Evolutionary conservation across 345 rosid genomes (phyloP).

Genomic region (Atalantia buxifolia): DNA sequence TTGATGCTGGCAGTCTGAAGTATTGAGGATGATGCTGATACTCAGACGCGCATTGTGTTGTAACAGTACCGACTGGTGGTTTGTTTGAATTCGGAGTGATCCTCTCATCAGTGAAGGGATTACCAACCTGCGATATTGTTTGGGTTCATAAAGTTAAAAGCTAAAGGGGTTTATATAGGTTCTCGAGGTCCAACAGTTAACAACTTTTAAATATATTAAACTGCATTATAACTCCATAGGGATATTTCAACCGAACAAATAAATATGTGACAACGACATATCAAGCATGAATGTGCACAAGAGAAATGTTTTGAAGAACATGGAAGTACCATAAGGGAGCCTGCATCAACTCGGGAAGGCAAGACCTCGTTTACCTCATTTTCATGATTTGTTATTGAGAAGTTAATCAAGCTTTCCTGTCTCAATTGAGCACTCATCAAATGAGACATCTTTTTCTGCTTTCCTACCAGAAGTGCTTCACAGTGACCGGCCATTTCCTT

Average conservation of each 20-base stretch:
- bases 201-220: neutral
- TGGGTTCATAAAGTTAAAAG: neutral
- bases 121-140: constrained; percentile 47
- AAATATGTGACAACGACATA: neutral
- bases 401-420: constrained; percentile 45
- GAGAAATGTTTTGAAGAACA: neutral
- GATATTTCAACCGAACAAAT: neutral
- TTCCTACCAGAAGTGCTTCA: constrained; percentile 74
- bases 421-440: constrained; percentile 54
- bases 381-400: constrained; percentile 27
- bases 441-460: constrained; percentile 78
- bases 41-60: constrained; percentile 39
- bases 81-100: constrained; percentile 17
- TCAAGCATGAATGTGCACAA: neutral
- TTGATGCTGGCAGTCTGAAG: constrained; percentile 55
- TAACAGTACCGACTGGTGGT: constrained; percentile 9
- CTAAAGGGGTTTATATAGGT: neutral
- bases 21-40: constrained; percentile 36
- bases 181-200: neutral
- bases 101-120: constrained; percentile 42
- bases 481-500: constrained; percentile 85
- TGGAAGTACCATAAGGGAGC: constrained; percentile 22
- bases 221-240: neutral
- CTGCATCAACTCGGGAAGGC: constrained; percentile 19
- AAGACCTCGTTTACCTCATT: constrained; percentile 29